Evolutionary conservation across 2,329 filamentous ascomycete genomes (phyloP).

Genomic region (Sclerotinia spermophila): DNA sequence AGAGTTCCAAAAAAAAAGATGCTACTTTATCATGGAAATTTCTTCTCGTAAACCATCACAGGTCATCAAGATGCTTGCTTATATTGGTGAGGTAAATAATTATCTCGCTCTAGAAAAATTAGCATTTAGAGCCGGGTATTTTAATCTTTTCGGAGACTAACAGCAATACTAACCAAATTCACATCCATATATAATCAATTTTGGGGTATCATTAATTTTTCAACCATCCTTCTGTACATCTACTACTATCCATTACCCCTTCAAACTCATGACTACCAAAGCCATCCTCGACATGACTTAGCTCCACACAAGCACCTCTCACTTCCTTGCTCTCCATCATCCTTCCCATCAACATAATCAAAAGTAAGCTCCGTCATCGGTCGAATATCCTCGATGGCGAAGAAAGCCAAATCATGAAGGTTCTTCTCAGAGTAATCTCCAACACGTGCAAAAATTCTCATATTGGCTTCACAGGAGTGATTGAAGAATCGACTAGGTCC

Average conservation of each 20-base stretch:
- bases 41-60: no score
- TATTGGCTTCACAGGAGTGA: constrained; percentile 75
- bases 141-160: no score
- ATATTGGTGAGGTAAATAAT: no score
- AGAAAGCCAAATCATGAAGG: constrained; percentile 74
- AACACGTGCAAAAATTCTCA: constrained; percentile 74
- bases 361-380: constrained; percentile 71
- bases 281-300: constrained; percentile 61
- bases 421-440: constrained; percentile 72
- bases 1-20: no score
- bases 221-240: neutral
- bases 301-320: constrained; percentile 60
- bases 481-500: constrained; percentile 81
- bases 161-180: neutral
- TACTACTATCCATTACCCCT: neutral
- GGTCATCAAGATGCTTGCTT: no score
- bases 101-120: neutral
- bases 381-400: constrained; percentile 64
- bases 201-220: neutral
- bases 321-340: constrained; percentile 41
- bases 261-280: constrained; percentile 51
- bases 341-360: constrained; percentile 69
- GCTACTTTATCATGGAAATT: no score
- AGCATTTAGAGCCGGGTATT: no score
- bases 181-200: neutral